Evolutionary conservation across 345 rosid genomes (phyloP), one percentile per base, ranked within the genome.

Genomic region (Hirschfeldia incana): DNA sequence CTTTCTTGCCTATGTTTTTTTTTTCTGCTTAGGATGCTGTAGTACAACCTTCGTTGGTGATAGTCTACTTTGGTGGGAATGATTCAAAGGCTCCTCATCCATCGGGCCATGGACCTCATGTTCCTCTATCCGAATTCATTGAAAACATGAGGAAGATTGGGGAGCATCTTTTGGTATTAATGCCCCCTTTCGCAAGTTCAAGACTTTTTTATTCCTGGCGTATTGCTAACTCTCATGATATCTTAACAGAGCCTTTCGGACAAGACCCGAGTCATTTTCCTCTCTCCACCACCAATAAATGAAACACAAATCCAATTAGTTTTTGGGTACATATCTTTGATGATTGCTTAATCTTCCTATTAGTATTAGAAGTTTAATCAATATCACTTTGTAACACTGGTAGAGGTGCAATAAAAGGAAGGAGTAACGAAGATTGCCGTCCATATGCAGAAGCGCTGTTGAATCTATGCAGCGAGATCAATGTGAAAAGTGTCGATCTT

Each of bases 31-130:
- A 94, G 98, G 88, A 88, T 77, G 91, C 89, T 83, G 63, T 70
- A 6, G 70, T 76, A 44, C 98, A 92, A 72, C 98, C 98, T 57
- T 83, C 94, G 4, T 78, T 94, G 85, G 97, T 94, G 76, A 88
- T 94, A 44, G 94, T 94, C 32, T 94, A 94, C 83, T 92, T 94
- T 33, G 98, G 98, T 68, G 98, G 98, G 55, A 94, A 94, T 46
- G 98, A 94, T 80, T 92, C 98, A 28, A 71, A 71, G 86, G 81
- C 61, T 28, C 88, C 95, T 76, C 85, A 85, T 67, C 83, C 95
- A 15, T 83, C 87, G 66, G 94, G 91, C 36, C 72, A 84, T 1
- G 94, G 97, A 21, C 85, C 95, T 69, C 98, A 94, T 81, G 98
- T 94, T n/a, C 98, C 96, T 8, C 84, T 94, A 27, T 81, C 90